Conservation (phyloP, 345 rosid species). For the Arabidopsis suecica region DNA sequence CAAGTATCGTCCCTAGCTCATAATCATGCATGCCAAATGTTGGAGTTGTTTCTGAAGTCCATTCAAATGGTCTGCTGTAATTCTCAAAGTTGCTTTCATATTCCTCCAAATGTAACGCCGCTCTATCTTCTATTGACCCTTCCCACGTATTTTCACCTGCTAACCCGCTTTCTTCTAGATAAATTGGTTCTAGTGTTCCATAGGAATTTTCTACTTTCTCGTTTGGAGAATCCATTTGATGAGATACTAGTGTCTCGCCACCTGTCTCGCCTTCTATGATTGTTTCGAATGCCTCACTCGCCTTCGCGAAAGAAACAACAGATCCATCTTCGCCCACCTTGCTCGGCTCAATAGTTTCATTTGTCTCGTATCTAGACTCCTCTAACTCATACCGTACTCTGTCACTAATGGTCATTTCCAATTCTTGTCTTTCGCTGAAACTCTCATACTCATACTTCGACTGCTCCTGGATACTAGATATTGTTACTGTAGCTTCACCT, state of each 20-base stretch:
- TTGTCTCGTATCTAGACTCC: conserved; percentile 17
- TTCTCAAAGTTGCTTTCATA: conserved; percentile 41
- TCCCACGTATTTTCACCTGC: conserved; percentile 35
- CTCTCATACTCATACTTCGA: conserved; percentile 23
- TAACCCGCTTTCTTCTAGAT: conserved; percentile 20
- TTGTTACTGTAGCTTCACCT: conserved; percentile 14
- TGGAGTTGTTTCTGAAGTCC: too few species aligned
- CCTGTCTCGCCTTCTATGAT: not conserved
- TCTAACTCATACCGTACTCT: conserved; percentile 12
- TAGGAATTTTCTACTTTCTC: not conserved
- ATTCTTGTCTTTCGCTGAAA: conserved; percentile 11
- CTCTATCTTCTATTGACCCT: conserved; percentile 46
- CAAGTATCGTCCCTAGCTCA: conserved; percentile 12
- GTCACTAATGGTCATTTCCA: conserved; percentile 28
- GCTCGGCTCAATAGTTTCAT: conserved; percentile 23
- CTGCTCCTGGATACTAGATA: conserved; percentile 22
- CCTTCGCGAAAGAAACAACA: conserved; percentile 7
- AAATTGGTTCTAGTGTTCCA: conserved; percentile 34
- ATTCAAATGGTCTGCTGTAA: conserved; percentile 3
- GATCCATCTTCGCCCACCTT: conserved; percentile 23
- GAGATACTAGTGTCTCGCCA: conserved; percentile 20
- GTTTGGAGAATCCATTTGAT: conserved; percentile 14
- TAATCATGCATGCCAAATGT: conserved; percentile 3
- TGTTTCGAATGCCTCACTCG: not conserved
- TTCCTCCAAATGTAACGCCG: conserved; percentile 43